Evolutionary conservation across 1,139 yeast species (phyloP), one percentile per base, ranked within the genome.

Genomic region (Zygosaccharomyces sapae): DNA sequence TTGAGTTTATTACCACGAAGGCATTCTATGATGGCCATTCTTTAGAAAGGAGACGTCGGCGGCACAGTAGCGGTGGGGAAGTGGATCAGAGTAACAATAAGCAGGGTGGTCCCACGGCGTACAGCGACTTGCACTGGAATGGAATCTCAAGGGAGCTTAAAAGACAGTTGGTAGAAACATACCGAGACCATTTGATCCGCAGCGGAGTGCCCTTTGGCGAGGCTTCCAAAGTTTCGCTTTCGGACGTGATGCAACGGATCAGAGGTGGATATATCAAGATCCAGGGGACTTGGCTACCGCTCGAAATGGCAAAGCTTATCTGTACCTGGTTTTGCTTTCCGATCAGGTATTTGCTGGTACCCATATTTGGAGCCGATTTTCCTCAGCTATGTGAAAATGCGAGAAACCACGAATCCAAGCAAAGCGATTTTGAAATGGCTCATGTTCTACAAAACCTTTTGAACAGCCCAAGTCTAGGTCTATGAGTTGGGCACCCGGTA

Each of bases 211-310:
- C 45, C 12, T 39, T 46, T 16, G 19, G 37, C 10, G 43, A 50
- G n/a, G 33, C 53, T 8, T 45, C 48, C 24, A 33, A 43, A 20
- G 44, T 48, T 20, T 42, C 47, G n/a, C 44, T 52, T 13, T 33
- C 54, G 19, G 71, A 70, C 25, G 77, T 77, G 36, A 79, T 88
- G 46, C 79, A 81, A 57, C 75, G 96, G 43, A 88, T 89, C 18
- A 72, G 97, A 47, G 97, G 97, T 39, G 97, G 97, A 2, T 87
- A 82, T 59, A 75, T 90, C 56, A 88, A 88, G 71, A 87, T 90
- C 57, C 97, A 90, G 69, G 97, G 97, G 1, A 88, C 96, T 4
- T 90, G 97, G 97, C 70, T 89, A 37, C 95, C 96, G 1, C 84
- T 70, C 62, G 76, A 76, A 12, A 72, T 86, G 43, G 89, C 95